phyloP scores from a whole-genome alignment of 2,329 filamentous ascomycete species.

The Monosporascus sp. region DNA sequence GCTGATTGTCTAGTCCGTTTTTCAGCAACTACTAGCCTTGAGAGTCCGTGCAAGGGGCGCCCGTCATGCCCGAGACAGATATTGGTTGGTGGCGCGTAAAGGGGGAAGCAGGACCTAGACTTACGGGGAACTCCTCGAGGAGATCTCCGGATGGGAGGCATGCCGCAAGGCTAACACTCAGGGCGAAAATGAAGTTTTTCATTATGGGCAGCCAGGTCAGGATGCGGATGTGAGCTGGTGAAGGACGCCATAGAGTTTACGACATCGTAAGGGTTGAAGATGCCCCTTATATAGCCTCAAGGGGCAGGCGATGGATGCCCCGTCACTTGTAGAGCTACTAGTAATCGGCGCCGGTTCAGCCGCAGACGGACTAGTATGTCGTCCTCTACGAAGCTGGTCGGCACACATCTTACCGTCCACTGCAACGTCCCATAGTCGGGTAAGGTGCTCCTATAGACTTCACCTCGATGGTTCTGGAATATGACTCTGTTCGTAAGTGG shows the following conservation, averaged over 20 bases:
- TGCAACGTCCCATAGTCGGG: not conserved
- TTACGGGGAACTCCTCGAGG: not conserved
- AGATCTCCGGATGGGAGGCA: conserved; percentile 13
- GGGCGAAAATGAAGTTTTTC: conserved; percentile 17
- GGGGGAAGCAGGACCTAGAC: not conserved
- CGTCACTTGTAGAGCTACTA: not conserved
- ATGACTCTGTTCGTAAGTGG: not conserved
- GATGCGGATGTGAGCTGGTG: not conserved
- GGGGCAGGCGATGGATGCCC: too few species aligned
- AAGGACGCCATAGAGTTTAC: not conserved
- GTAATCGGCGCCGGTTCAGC: not conserved
- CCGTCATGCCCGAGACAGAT: too few species aligned
- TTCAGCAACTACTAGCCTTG: not conserved
- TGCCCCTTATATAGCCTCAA: too few species aligned
- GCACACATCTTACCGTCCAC: not conserved
- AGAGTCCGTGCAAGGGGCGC: too few species aligned
- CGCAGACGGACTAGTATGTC: not conserved
- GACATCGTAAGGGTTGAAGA: too few species aligned
- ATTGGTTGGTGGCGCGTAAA: not conserved
- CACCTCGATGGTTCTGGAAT: not conserved
- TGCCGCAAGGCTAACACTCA: conserved; percentile 15
- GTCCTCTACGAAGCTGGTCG: not conserved
- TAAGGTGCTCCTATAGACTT: not conserved
- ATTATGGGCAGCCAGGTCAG: conserved; percentile 4
- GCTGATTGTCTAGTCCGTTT: conserved; percentile 11